These are phyloP conservation scores for Starmerella etchellsii DNA, from an alignment of 805 yeast species.

Conservation along the genomic window DNA sequence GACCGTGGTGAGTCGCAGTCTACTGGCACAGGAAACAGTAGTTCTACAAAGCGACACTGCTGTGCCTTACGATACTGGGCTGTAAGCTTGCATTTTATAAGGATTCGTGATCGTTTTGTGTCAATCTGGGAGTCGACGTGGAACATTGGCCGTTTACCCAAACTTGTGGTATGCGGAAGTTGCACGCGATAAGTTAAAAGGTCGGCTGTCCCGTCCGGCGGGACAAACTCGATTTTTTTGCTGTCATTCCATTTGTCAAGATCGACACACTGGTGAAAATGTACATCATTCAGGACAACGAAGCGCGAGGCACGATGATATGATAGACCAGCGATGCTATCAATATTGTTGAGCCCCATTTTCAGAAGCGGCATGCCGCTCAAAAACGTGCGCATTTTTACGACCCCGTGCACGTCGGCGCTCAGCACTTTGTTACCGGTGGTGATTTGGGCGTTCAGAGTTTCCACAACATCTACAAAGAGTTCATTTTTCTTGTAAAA, in stretches of 20 bases:
- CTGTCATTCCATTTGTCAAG: conserved; percentile 47
- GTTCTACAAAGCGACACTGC: conserved; percentile 45
- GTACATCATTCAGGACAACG: conserved; percentile 47
- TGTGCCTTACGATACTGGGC: conserved; percentile 55
- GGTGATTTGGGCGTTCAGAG: conserved; percentile 47
- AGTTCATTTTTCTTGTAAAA: conserved; percentile 80
- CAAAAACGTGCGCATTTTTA: conserved; percentile 60
- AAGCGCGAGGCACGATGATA: conserved; percentile 21
- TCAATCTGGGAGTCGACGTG: conserved; percentile 38
- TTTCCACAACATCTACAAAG: conserved; percentile 73
- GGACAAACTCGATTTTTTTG: conserved; percentile 58
- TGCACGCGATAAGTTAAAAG: conserved; percentile 43
- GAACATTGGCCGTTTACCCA: conserved; percentile 34
- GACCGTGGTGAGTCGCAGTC: conserved; percentile 51
- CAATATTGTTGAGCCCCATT: conserved; percentile 50
- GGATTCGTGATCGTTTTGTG: conserved; percentile 30
- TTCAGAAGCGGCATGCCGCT: conserved; percentile 83
- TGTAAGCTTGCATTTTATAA: conserved; percentile 39
- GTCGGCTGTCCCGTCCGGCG: conserved; percentile 80
- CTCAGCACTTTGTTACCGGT: conserved; percentile 32
- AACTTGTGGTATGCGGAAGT: conserved; percentile 23
- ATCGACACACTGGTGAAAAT: conserved; percentile 82
- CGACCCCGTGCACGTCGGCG: conserved; percentile 58
- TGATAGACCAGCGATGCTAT: conserved; percentile 13
- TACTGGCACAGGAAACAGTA: conserved; percentile 52